A percentile compares a stretch with the other conserved stretches of the same genome.
Evolutionary conservation across 352 stramenopile genomes (phyloP).

Genomic region (Globisporangium takayamanum): DNA sequence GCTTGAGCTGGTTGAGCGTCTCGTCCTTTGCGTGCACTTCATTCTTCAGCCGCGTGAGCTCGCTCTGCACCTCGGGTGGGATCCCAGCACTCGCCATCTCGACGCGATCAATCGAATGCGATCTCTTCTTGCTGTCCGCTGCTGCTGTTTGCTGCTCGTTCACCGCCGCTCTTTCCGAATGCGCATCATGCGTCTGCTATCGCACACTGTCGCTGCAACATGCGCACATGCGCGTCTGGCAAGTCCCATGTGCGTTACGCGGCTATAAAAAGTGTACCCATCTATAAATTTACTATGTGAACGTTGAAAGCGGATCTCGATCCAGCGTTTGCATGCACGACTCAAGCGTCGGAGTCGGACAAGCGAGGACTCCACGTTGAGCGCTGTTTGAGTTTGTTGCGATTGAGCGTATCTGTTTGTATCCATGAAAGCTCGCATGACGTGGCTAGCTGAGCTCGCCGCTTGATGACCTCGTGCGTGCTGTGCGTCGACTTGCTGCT

Average conservation of each 20-base stretch:
- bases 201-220: background rate
- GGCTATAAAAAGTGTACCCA: too few species aligned
- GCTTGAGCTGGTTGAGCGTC: slow-evolving; percentile 73
- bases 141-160: background rate
- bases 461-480: too few species aligned
- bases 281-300: too few species aligned
- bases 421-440: too few species aligned
- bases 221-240: slow-evolving; percentile 13
- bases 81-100: slow-evolving; percentile 3
- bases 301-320: too few species aligned
- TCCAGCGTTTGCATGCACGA: too few species aligned
- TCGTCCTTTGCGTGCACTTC: slow-evolving; percentile 72
- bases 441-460: too few species aligned
- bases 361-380: too few species aligned
- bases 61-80: slow-evolving; percentile 26
- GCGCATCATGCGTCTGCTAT: background rate
- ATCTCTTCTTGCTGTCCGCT: background rate
- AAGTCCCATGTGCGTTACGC: background rate
- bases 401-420: too few species aligned
- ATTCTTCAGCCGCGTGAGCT: slow-evolving; percentile 45
- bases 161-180: slow-evolving; percentile 3
- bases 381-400: too few species aligned
- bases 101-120: background rate
- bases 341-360: too few species aligned
- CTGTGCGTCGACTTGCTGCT: too few species aligned